Percentiles rank a stretch among this genome's conserved stretches.
Conservation (phyloP, 2,329 filamentous ascomycete species). For the Plenodomus lindquistii region DNA sequence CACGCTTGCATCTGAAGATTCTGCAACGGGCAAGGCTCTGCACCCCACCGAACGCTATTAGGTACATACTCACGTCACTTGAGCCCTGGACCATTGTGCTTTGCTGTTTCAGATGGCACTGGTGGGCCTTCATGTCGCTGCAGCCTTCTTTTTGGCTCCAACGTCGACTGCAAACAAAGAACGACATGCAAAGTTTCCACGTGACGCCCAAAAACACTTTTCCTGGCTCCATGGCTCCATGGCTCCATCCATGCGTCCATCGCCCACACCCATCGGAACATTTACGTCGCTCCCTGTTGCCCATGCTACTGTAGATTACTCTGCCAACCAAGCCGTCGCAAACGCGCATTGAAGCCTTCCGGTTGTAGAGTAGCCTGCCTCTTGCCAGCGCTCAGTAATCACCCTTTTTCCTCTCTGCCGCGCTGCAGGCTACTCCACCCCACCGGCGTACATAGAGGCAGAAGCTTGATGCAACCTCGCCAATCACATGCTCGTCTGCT, state of each 20-base stretch:
- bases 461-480: slow-evolving; percentile 31
- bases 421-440: slow-evolving; percentile 6
- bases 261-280: slow-evolving; percentile 18
- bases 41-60: slow-evolving; percentile 21
- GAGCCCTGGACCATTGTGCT: background rate
- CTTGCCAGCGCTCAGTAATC: slow-evolving; percentile 14
- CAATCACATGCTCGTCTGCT: slow-evolving; percentile 26
- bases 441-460: slow-evolving; percentile 29
- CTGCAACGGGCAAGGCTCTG: slow-evolving; percentile 21
- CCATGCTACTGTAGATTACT: slow-evolving; percentile 1
- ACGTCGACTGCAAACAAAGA: background rate
- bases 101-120: background rate
- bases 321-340: slow-evolving; percentile 6
- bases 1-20: slow-evolving; percentile 19
- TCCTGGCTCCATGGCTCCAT: too few species aligned
- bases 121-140: background rate
- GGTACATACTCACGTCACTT: slow-evolving; percentile 5
- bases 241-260: too few species aligned
- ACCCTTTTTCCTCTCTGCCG: background rate
- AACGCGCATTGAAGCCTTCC: slow-evolving; percentile 25
- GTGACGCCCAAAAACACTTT: too few species aligned
- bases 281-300: slow-evolving; percentile 9
- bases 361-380: slow-evolving; percentile 23
- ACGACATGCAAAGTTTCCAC: too few species aligned
- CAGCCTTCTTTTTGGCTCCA: background rate